phyloP scores from a whole-genome alignment of 2,329 filamentous ascomycete species.

The Ceratocystis harringtonii region DNA sequence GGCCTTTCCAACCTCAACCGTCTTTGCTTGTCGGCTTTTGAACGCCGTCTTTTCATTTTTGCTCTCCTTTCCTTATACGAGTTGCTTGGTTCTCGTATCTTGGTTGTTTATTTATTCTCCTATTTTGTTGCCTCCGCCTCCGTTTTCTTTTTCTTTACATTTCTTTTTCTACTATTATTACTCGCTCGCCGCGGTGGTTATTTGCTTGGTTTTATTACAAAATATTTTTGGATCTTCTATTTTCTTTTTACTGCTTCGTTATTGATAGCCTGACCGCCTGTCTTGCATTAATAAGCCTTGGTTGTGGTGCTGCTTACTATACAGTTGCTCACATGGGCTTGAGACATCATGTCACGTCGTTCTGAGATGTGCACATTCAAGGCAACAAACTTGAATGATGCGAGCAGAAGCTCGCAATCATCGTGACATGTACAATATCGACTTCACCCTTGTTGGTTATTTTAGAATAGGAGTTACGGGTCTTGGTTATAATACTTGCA shows the following conservation, averaged over 20 bases:
- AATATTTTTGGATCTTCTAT: neutral
- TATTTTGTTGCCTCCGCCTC: neutral
- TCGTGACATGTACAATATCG: neutral
- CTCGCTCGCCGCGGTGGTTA: neutral
- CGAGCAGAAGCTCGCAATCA: neutral
- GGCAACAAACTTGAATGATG: neutral
- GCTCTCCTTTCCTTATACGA: neutral
- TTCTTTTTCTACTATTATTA: neutral
- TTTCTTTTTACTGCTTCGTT: neutral
- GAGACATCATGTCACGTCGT: too few relatives aligned
- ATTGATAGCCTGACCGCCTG: neutral
- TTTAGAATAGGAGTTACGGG: neutral
- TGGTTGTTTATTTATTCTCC: slow-evolving; percentile 2
- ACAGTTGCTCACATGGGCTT: too few relatives aligned
- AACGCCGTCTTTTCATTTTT: neutral
- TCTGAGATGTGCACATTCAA: neutral
- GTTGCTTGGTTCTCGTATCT: slow-evolving; percentile 3
- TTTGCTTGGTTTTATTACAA: neutral
- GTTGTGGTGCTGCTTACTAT: neutral
- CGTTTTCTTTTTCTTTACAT: slow-evolving; percentile 5
- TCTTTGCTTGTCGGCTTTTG: neutral
- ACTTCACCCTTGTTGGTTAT: neutral
- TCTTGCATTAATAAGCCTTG: neutral
- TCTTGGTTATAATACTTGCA: neutral
- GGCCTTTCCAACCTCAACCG: neutral